Conservation (phyloP, 139 green algal genomes). For the Coelastrella sp. region DNA sequence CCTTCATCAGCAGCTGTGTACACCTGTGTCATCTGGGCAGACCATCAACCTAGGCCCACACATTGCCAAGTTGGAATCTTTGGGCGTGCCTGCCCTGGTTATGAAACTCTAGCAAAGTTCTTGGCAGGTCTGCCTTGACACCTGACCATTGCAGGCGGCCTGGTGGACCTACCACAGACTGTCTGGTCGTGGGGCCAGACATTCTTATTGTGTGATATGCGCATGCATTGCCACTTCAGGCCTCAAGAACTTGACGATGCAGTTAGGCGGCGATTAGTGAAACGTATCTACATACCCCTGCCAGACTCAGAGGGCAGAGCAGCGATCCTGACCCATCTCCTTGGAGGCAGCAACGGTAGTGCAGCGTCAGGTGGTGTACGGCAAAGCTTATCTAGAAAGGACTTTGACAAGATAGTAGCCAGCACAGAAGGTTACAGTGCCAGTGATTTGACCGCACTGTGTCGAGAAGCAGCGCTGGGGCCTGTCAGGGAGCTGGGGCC, state of each 20-base stretch:
- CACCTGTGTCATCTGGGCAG: no score
- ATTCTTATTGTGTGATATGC: background rate
- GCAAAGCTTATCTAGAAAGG: conserved; percentile 40
- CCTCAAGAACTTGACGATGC: conserved; percentile 77
- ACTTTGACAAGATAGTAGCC: conserved; percentile 57
- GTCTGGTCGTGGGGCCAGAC: no score
- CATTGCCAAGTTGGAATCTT: no score
- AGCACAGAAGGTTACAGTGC: conserved; percentile 75
- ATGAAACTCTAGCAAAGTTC: no score
- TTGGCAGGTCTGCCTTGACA: no score
- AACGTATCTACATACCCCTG: conserved; percentile 82
- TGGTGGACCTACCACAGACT: no score
- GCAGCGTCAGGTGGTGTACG: conserved; percentile 36
- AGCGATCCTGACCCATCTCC: conserved; percentile 68
- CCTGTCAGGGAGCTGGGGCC: conserved; percentile 77
- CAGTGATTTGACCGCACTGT: conserved; percentile 84
- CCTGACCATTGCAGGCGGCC: no score
- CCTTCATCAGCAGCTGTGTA: no score
- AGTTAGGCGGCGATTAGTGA: conserved; percentile 71
- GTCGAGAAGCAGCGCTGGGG: conserved; percentile 85
- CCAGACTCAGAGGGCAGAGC: conserved; percentile 61
- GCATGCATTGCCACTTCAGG: background rate
- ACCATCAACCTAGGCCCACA: no score
- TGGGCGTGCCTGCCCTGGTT: no score
- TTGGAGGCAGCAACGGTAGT: conserved; percentile 46